A percentile compares a stretch with the other conserved stretches of the same genome.
Evolutionary conservation across 1,284 basidiomycete genomes (phyloP).

Genomic region (Ustilago vetiveriae): DNA sequence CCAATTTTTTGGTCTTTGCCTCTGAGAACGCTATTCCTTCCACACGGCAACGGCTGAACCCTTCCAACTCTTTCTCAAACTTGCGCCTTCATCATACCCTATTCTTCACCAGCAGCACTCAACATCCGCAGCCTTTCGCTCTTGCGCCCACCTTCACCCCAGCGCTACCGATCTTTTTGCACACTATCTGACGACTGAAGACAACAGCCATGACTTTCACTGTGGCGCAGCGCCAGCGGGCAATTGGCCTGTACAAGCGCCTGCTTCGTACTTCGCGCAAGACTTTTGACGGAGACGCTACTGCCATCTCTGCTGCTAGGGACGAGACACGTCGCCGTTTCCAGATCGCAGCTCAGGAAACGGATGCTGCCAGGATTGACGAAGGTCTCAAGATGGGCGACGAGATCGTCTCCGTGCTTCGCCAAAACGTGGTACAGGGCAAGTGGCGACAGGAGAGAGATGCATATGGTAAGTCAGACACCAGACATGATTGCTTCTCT

Average conservation of each 20-base stretch:
- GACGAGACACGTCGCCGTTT: constrained; percentile 55
- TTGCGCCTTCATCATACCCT: constrained; percentile 1
- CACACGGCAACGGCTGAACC: constrained; percentile 1
- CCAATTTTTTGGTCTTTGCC: constrained; percentile 2
- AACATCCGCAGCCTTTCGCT: no score
- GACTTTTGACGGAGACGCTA: constrained; percentile 54
- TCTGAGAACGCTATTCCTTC: no score
- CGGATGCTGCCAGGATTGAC: constrained; percentile 52
- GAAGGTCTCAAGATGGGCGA: constrained; percentile 59
- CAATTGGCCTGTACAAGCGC: constrained; percentile 60
- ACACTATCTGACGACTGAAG: no score
- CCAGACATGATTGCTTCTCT: background rate
- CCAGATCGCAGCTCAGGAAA: constrained; percentile 40
- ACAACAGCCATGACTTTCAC: constrained; percentile 40
- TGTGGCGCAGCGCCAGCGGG: constrained; percentile 52
- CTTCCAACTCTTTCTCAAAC: background rate
- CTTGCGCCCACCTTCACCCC: no score
- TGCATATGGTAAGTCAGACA: constrained; percentile 40
- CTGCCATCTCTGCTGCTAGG: constrained; percentile 49
- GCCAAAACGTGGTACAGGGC: constrained; percentile 65
- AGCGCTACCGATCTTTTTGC: no score
- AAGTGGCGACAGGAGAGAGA: constrained; percentile 44
- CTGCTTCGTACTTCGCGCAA: constrained; percentile 58
- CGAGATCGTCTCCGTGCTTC: constrained; percentile 57
- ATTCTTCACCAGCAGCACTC: background rate